Conservation (phyloP, 257 asterid genomes). For the Salvia splendens region DNA sequence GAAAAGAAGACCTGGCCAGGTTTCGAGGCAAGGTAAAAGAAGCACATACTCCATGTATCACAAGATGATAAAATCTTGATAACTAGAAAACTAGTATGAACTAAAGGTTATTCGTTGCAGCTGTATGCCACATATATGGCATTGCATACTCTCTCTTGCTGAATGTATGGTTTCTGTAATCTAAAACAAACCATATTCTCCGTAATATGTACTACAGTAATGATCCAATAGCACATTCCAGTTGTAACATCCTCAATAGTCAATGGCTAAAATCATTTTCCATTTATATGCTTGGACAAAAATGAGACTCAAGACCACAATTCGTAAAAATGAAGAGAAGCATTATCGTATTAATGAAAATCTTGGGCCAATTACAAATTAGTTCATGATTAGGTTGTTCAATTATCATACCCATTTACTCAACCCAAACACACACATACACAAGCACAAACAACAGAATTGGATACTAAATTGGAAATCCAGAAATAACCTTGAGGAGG, state of each 20-base stretch:
- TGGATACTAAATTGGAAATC: not conserved
- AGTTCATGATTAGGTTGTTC: conserved; percentile 11
- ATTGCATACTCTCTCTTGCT: not conserved
- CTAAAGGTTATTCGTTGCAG: not conserved
- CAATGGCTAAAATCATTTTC: not conserved
- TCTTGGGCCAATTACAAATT: not conserved
- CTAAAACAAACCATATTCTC: not conserved
- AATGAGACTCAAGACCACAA: not conserved
- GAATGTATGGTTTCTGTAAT: conserved; percentile 3
- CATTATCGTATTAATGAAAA: conserved; percentile 3
- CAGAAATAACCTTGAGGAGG: conserved; percentile 69
- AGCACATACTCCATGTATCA: not conserved
- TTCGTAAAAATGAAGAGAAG: conserved; percentile 11
- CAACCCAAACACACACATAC: not conserved
- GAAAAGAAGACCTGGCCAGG: conserved; percentile 13
- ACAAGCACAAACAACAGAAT: not conserved
- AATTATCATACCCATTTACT: conserved; percentile 8
- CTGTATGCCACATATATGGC: not conserved
- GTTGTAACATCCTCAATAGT: not conserved
- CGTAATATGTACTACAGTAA: not conserved
- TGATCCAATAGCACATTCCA: not conserved
- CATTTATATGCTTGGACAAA: not conserved
- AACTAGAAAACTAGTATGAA: not conserved
- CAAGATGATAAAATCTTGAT: not conserved
- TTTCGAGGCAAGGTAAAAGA: not conserved